These are phyloP conservation scores for Alternaria infectoria DNA, from an alignment of 2,329 filamentous ascomycete genomes.

Conservation along the genomic window DNA sequence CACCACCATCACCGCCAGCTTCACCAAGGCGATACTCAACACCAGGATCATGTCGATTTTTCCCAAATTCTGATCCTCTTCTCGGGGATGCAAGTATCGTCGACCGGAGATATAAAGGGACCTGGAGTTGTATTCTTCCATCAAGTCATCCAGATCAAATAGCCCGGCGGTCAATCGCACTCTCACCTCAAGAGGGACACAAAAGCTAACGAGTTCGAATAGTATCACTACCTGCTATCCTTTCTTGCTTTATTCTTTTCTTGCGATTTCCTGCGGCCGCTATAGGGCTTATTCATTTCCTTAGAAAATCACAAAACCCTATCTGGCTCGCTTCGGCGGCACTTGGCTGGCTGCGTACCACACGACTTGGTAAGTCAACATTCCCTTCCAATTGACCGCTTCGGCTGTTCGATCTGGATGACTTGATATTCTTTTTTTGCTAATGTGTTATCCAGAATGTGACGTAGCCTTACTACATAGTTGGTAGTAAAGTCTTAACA, in stretches of 20 bases:
- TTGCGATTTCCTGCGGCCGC: no score
- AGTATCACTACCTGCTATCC: not conserved
- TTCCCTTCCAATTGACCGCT: not conserved
- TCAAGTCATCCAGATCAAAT: constrained; percentile 3
- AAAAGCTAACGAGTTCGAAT: constrained; percentile 1
- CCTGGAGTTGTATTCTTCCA: not conserved
- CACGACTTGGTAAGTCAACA: not conserved
- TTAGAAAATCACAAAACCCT: no score
- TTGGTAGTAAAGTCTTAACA: not conserved
- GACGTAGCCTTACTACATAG: no score
- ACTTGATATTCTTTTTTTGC: not conserved
- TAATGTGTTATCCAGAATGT: not conserved
- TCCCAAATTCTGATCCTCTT: not conserved
- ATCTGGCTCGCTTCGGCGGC: no score
- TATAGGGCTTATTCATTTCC: no score
- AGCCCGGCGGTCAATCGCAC: not conserved
- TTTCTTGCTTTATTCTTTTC: not conserved
- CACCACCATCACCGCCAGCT: not conserved
- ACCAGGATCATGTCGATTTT: not conserved
- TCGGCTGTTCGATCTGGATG: not conserved
- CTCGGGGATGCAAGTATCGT: not conserved
- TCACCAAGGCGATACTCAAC: not conserved
- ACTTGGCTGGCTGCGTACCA: no score
- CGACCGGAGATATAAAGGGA: not conserved
- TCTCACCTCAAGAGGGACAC: not conserved